Evolutionary conservation across 768 basidiomycete genomes (phyloP).

Genomic region (Tricholoma saponaceum): DNA sequence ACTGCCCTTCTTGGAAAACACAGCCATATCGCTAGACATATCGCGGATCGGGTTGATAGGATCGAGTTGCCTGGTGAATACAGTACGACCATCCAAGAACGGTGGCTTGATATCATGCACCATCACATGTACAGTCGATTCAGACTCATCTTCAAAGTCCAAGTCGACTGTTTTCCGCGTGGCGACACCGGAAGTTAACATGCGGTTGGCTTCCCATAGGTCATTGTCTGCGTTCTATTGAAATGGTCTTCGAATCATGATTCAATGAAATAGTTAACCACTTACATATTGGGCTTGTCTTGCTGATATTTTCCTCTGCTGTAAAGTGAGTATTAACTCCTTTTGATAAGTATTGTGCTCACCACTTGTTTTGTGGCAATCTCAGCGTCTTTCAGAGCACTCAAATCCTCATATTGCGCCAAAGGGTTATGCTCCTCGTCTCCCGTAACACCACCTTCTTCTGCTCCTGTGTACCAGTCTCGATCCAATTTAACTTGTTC

Average conservation of each 20-base stretch:
- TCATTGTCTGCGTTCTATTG: conserved; percentile 94
- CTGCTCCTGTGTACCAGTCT: conserved; percentile 94
- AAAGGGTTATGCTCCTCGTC: conserved; percentile 94
- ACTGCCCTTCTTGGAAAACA: conserved; percentile 97
- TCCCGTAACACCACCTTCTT: conserved; percentile 80
- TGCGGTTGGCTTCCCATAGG: conserved; percentile 97
- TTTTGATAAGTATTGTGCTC: conserved; percentile 19
- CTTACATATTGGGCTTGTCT: conserved; percentile 94
- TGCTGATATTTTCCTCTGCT: conserved; percentile 84
- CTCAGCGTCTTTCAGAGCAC: conserved; percentile 63
- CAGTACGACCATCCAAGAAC: conserved; percentile 93
- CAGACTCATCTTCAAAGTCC: conserved; percentile 95
- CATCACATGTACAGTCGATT: conserved; percentile 96
- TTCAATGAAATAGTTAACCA: conserved; percentile 5
- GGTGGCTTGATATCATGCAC: conserved; percentile 97
- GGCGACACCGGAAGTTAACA: conserved; percentile 93
- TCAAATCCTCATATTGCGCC: conserved; percentile 88
- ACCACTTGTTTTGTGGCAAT: conserved; percentile 74
- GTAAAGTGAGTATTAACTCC: conserved; percentile 9
- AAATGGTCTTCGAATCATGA: neutral
- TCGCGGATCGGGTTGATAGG: conserved; percentile 97
- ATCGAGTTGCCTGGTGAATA: conserved; percentile 95
- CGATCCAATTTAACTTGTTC: conserved; percentile 89
- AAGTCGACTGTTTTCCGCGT: conserved; percentile 84
- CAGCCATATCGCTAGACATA: conserved; percentile 88